These are phyloP conservation scores for Cercospora sojina DNA, from an alignment of 2,329 filamentous ascomycete genomes.

Conservation along the genomic window DNA sequence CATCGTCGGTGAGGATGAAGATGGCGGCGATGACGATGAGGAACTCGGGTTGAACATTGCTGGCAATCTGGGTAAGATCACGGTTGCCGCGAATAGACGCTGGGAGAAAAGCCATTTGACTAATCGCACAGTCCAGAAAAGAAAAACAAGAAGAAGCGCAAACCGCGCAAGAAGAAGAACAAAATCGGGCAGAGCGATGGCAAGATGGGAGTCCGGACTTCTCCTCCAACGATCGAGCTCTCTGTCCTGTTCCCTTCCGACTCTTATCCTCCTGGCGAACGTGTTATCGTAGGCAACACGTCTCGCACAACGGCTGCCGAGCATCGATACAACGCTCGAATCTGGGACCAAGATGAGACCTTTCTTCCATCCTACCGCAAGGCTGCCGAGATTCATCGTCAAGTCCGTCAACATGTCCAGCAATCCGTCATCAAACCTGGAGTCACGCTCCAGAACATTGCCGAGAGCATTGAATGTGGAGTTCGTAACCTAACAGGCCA, in stretches of 20 bases:
- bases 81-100: neutral
- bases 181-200: neutral
- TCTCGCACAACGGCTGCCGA: slow-evolving; percentile 81
- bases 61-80: slow-evolving; percentile 4
- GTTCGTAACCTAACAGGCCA: slow-evolving; percentile 76
- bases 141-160: slow-evolving; percentile 23
- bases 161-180: slow-evolving; percentile 20
- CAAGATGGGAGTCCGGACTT: neutral
- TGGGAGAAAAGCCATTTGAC: neutral
- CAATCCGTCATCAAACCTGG: slow-evolving; percentile 75
- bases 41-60: slow-evolving; percentile 9
- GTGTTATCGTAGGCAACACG: slow-evolving; percentile 78
- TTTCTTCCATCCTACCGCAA: slow-evolving; percentile 79
- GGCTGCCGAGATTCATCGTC: slow-evolving; percentile 83
- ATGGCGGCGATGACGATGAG: slow-evolving; percentile 27
- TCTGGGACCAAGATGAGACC: slow-evolving; percentile 64
- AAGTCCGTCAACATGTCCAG: slow-evolving; percentile 81
- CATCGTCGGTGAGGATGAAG: slow-evolving; percentile 16
- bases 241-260: slow-evolving; percentile 66
- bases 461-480: slow-evolving; percentile 81
- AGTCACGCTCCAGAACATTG: slow-evolving; percentile 75
- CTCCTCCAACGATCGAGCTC: slow-evolving; percentile 39
- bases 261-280: slow-evolving; percentile 71
- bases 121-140: slow-evolving; percentile 11
- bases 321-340: slow-evolving; percentile 64